Evolutionary conservation across 2,329 filamentous ascomycete species (phyloP).

Genomic region (Penicillium sp.): DNA sequence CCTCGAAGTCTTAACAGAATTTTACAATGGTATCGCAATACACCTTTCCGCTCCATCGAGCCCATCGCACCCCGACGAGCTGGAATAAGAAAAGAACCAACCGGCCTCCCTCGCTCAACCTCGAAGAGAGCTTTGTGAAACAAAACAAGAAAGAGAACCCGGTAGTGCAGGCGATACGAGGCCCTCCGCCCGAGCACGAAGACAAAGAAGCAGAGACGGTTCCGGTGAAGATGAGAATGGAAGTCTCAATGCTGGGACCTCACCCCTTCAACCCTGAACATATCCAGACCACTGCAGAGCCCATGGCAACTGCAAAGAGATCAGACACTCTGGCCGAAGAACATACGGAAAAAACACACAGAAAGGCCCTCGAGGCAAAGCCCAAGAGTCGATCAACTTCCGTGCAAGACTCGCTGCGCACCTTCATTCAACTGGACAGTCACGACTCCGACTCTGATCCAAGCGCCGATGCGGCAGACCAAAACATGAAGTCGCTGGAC

Average conservation of each 20-base stretch:
- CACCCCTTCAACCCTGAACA: not conserved
- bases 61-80: not conserved
- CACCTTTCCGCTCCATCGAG: not conserved
- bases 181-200: not conserved
- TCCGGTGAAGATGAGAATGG: not conserved
- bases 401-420: constrained; percentile 9
- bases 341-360: not conserved
- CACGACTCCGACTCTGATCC: constrained; percentile 17
- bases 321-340: not conserved
- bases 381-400: constrained; percentile 5
- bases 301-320: no score
- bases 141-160: not conserved
- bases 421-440: constrained; percentile 16
- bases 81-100: not conserved
- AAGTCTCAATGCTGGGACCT: not conserved
- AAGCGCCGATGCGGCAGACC: constrained; percentile 6
- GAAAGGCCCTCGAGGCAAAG: not conserved
- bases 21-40: not conserved
- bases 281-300: not conserved
- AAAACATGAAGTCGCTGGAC: constrained; percentile 7
- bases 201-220: not conserved
- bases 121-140: not conserved
- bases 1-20: not conserved
- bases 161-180: not conserved
- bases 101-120: not conserved